Evolutionary conservation across 2,329 filamentous ascomycete species (phyloP), one percentile per base, ranked within the genome.

Genomic region (Ophiostoma populinum): DNA sequence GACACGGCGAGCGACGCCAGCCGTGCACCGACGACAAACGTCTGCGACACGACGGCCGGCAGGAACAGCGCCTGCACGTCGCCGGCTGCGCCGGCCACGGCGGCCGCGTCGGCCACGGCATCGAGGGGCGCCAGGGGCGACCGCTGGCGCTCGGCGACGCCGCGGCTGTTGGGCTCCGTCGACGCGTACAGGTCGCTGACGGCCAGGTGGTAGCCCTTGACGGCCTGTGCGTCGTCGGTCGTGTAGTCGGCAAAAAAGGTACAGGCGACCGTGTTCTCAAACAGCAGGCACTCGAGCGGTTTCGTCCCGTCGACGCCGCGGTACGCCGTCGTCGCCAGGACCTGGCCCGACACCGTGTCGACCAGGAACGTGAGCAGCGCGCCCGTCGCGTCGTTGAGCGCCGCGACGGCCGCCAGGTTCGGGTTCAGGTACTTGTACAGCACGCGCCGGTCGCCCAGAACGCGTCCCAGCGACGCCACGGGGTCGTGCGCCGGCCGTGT

Each of bases 371-470:
- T 64, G 0, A 73, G 75, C 7, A 83, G 70, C 1, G 65, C 65
- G 4, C 61, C 65, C 3, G 63, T 49, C 9, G 61, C 58, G 16
- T 76, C 66, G 22, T 77, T 65, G 3, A 75, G 58, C 1, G 80
- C 65, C 2, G 80, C 80, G 30, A 93, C 63, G 1, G 95, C 66
- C 3, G 85, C 63, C 6, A 82, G 68, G 55, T 92, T 94, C 1
- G 81, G 74, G 57, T 92, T 93, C 26, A 98, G 61, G 52, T 95
- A 95, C 58, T 98, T 98, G 70, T 98, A 98, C 43, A 87, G 70
- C 32, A 98, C 90, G n/a, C 75, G 76, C 28, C 90, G 73, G 49
- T 98, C 80, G 18, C 85, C 86, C 16, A 98, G 69, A 2, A 95
- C 90, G 40, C 82, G 83, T 8, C 90, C 90, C 46, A 98, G 93